phyloP scores from a whole-genome alignment of 441 rosid species.

The Francoa sonchifolia region DNA sequence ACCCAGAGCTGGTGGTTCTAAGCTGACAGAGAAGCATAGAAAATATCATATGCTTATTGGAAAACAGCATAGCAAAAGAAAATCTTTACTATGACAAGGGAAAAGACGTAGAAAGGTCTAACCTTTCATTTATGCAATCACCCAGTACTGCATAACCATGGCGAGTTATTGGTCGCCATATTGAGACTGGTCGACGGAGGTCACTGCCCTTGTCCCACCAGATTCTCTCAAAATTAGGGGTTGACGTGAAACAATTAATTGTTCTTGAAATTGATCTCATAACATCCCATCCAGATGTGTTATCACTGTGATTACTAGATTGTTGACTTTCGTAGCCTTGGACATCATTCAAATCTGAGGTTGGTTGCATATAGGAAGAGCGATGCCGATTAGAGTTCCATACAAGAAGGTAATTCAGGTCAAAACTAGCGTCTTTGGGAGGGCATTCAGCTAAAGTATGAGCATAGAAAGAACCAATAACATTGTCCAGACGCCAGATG shows the following conservation, averaged over 20 bases:
- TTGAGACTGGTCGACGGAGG: slow-evolving; percentile 73
- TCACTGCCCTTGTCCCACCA: slow-evolving; percentile 99
- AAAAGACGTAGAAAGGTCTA: slow-evolving; percentile 16
- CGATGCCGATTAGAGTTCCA: slow-evolving; percentile 57
- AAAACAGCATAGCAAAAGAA: too few species aligned
- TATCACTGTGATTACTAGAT: slow-evolving; percentile 34
- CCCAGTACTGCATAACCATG: slow-evolving; percentile 75
- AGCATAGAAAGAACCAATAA: slow-evolving; percentile 81
- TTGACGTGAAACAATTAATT: slow-evolving; percentile 53
- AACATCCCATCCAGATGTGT: slow-evolving; percentile 82
- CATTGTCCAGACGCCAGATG: slow-evolving; percentile 93
- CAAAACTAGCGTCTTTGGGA: slow-evolving; percentile 38
- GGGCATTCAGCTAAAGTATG: slow-evolving; percentile 62
- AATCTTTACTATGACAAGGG: not conserved
- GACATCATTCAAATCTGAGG: slow-evolving; percentile 25
- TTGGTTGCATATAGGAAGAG: slow-evolving; percentile 29
- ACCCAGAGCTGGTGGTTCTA: slow-evolving; percentile 91
- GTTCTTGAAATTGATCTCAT: slow-evolving; percentile 68
- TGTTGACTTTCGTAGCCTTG: slow-evolving; percentile 25
- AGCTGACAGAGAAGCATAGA: slow-evolving; percentile 33
- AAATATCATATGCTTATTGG: too few species aligned
- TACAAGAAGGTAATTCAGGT: slow-evolving; percentile 68
- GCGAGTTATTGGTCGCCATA: slow-evolving; percentile 88
- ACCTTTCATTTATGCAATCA: slow-evolving; percentile 98
- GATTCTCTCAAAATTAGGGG: slow-evolving; percentile 91